These are phyloP conservation scores for Curvularia spicifera DNA, from an alignment of 2,329 filamentous ascomycete species.

Conservation along the genomic window DNA sequence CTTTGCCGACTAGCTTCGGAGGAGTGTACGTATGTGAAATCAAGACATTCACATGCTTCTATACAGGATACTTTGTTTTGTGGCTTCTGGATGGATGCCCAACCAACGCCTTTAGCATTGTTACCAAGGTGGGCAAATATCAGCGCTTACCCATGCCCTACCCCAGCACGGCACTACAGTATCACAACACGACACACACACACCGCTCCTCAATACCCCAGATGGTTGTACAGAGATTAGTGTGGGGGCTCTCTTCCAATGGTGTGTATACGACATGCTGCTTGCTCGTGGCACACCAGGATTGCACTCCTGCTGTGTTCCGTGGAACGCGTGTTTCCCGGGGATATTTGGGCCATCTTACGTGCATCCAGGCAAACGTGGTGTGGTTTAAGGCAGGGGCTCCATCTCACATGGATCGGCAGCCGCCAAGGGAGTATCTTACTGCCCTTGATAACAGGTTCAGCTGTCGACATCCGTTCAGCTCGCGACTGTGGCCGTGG, in stretches of 20 bases:
- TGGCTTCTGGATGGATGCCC: neutral
- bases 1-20: neutral
- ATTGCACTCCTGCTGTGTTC: neutral
- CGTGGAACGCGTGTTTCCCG: neutral
- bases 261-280: neutral
- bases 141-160: neutral
- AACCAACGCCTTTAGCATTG: neutral
- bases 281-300: slow-evolving; percentile 1
- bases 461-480: neutral
- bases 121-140: neutral
- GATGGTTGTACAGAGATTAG: neutral
- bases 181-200: neutral
- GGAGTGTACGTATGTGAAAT: neutral
- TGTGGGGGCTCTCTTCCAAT: neutral
- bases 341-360: neutral
- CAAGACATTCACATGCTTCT: neutral
- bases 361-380: neutral
- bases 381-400: neutral
- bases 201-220: neutral
- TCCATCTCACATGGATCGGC: neutral
- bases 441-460: neutral
- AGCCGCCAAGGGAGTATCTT: neutral
- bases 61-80: neutral
- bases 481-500: neutral
- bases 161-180: neutral